Evolutionary conservation across 2,329 filamentous ascomycete species (phyloP).

Genomic region (Madurella fahalii): DNA sequence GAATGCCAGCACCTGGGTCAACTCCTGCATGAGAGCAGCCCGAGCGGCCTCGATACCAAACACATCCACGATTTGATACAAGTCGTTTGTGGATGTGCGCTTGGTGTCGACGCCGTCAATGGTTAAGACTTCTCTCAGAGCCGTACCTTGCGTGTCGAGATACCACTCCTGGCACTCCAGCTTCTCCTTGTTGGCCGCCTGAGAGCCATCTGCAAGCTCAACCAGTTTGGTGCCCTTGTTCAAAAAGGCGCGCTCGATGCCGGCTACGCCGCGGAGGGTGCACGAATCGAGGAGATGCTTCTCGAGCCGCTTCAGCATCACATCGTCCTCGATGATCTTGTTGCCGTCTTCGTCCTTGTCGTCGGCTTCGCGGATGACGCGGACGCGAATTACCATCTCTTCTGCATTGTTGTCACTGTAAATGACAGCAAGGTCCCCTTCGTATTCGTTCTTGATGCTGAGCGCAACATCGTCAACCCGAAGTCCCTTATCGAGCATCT

Average conservation of each 20-base stretch:
- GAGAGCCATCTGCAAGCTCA: slow-evolving; percentile 64
- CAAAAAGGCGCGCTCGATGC: slow-evolving; percentile 89
- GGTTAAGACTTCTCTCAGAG: slow-evolving; percentile 76
- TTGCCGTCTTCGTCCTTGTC: slow-evolving; percentile 67
- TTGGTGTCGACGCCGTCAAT: slow-evolving; percentile 84
- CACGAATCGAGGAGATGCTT: slow-evolving; percentile 87
- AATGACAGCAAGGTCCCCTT: slow-evolving; percentile 80
- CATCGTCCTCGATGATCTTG: slow-evolving; percentile 72
- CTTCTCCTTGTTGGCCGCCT: slow-evolving; percentile 71
- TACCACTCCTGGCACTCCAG: slow-evolving; percentile 85
- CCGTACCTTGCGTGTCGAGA: slow-evolving; percentile 88
- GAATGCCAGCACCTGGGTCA: slow-evolving; percentile 91
- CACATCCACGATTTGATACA: slow-evolving; percentile 89
- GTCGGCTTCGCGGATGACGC: slow-evolving; percentile 67
- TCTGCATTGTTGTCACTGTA: slow-evolving; percentile 99
- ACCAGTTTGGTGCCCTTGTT: slow-evolving; percentile 71
- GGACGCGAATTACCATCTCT: slow-evolving; percentile 88
- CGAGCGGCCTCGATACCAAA: slow-evolving; percentile 96
- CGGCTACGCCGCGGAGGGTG: slow-evolving; percentile 83
- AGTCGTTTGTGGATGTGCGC: slow-evolving; percentile 89
- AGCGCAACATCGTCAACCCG: slow-evolving; percentile 86
- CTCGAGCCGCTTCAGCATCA: slow-evolving; percentile 88
- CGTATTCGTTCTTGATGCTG: slow-evolving; percentile 85
- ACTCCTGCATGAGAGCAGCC: slow-evolving; percentile 77
- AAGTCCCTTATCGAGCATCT: slow-evolving; percentile 91